Evolutionary conservation across 75 land plant genomes (phyloP), one percentile per base, ranked within the genome.

Genomic region (Pseudotsuga menziesii): DNA sequence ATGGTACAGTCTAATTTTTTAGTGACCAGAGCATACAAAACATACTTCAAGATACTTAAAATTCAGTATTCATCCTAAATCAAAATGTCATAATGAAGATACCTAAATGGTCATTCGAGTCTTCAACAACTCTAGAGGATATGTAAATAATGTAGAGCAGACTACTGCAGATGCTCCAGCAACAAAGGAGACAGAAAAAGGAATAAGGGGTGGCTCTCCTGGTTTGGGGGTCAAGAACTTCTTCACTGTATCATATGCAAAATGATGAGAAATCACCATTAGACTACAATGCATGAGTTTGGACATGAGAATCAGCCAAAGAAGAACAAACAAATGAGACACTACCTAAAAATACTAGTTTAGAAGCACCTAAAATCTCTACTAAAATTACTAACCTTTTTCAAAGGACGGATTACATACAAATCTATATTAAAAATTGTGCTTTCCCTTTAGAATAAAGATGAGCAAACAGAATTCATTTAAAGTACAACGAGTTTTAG

Each of bases 131-230:
- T 97, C 99, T 19, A 97, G 92, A 56, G 99, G 99, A 77, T 97
- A 94, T 61, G 95, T 94, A 32, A 79, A 78, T 69, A 96, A 56
- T 20, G 99, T 97, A 12, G 99, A 94, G 85, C 98, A 92, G 16
- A 97, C 93, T 80, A 98, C 99, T 63, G 99, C 99, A 79, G 86
- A 78, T 26, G 99, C 99, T 29, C 99, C 99, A 15, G 99, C 98
- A 76, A 97, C 57, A 36, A 90, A 61, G 25, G 99, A 88, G 22
- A 87, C 56, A 44, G 99, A 93, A 17, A 97, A 35, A 7, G 88
- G 90, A 23, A 92, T 4, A 36, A 82, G 85, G 1, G 92, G 74
- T 20, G 83, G 76, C 29, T 90, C 93, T 14, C 89, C 95, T 36
- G 81, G 78, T 78, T 89, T 84, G 1, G 91, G 87, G 12, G 94